These are phyloP conservation scores for Colletotrichum sp. DNA, from an alignment of 2,329 filamentous ascomycete species.

Conservation along the genomic window DNA sequence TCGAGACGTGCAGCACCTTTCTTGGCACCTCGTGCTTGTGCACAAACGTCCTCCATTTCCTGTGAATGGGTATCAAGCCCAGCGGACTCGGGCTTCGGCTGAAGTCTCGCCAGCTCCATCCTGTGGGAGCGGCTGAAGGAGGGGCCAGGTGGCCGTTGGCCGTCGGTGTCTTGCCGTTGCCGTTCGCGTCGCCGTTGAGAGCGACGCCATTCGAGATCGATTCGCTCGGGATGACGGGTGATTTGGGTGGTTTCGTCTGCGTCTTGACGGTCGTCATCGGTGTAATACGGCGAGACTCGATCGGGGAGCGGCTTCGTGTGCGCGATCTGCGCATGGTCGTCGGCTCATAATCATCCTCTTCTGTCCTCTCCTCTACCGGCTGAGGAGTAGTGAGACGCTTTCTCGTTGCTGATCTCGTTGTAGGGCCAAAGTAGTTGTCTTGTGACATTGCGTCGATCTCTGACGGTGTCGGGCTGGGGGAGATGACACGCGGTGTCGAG, in stretches of 20 bases:
- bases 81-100: slow-evolving; percentile 92
- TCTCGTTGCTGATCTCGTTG: slow-evolving; percentile 75
- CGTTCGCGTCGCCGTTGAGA: slow-evolving; percentile 25
- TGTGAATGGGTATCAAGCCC: slow-evolving; percentile 92
- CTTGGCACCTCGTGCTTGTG: slow-evolving; percentile 97
- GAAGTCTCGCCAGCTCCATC: slow-evolving; percentile 84
- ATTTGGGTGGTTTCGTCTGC: slow-evolving; percentile 33
- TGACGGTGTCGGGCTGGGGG: slow-evolving; percentile 80
- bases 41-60: slow-evolving; percentile 88
- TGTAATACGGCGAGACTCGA: slow-evolving; percentile 54
- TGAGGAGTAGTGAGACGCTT: slow-evolving; percentile 62
- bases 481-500: slow-evolving; percentile 85
- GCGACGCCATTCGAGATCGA: slow-evolving; percentile 24
- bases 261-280: slow-evolving; percentile 58
- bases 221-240: slow-evolving; percentile 23
- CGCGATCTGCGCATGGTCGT: slow-evolving; percentile 66
- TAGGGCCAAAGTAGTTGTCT: slow-evolving; percentile 72
- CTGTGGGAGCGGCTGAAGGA: slow-evolving; percentile 57
- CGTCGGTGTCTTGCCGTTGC: slow-evolving; percentile 29
- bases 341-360: slow-evolving; percentile 41
- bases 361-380: slow-evolving; percentile 61
- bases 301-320: slow-evolving; percentile 74
- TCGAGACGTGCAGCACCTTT: slow-evolving; percentile 92
- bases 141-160: slow-evolving; percentile 76
- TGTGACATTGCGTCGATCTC: slow-evolving; percentile 60